Conservation (phyloP, 2,329 filamentous ascomycete genomes). For the Botrytis medusae region DNA sequence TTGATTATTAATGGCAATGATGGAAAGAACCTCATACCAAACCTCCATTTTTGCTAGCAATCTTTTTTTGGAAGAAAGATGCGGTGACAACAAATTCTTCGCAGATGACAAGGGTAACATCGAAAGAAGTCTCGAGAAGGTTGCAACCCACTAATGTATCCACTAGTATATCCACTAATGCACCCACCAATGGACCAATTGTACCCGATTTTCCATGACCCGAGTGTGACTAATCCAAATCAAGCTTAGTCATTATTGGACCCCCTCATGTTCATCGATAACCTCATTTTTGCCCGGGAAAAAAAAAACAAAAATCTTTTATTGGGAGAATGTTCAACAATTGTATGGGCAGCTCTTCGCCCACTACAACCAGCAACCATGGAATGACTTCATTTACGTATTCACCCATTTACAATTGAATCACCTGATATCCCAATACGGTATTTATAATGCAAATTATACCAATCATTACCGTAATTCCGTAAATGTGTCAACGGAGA, state of each 20-base stretch:
- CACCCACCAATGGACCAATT: neutral
- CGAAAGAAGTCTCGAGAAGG: neutral
- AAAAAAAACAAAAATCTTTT: neutral
- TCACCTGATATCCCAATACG: neutral
- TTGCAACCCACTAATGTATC: neutral
- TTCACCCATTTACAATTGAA: neutral
- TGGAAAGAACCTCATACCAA: too few species aligned
- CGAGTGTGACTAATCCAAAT: neutral
- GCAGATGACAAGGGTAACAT: neutral
- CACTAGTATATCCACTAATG: neutral
- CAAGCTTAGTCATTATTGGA: neutral
- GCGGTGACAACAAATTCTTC: constrained; percentile 17
- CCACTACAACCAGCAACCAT: too few species aligned
- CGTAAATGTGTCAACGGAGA: too few species aligned
- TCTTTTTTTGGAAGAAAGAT: neutral
- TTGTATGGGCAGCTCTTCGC: neutral
- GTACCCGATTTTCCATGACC: neutral
- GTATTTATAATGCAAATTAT: neutral
- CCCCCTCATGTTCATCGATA: constrained; percentile 15
- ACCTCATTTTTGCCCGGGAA: neutral
- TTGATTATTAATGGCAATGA: too few species aligned
- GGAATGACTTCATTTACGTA: neutral
- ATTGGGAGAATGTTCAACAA: neutral
- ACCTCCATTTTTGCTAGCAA: neutral
- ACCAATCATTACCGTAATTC: neutral